A percentile compares a stretch with the other conserved stretches of the same genome.
Evolutionary conservation across 2,329 filamentous ascomycete species (phyloP).

Genomic region (Fusarium avenaceum): DNA sequence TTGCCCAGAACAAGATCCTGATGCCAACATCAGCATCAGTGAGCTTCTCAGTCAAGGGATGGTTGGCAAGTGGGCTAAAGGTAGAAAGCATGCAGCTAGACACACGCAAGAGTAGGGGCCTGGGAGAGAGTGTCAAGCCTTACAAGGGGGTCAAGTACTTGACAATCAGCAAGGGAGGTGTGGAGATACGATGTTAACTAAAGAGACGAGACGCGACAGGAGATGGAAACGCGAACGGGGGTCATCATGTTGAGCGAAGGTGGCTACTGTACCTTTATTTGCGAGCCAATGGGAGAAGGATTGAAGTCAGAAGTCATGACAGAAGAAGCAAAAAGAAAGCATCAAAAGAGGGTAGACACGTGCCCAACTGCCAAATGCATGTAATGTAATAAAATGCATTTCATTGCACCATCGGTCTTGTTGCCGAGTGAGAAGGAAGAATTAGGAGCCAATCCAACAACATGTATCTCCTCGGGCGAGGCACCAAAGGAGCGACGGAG

Average conservation of each 20-base stretch:
- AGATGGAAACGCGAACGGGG: slow-evolving; percentile 15
- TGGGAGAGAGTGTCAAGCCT: slow-evolving; percentile 90
- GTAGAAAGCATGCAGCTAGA: slow-evolving; percentile 77
- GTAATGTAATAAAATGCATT: slow-evolving; percentile 8
- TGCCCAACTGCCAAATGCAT: not conserved
- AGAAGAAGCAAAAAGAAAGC: slow-evolving; percentile 23
- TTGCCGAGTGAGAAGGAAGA: slow-evolving; percentile 33
- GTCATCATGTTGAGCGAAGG: slow-evolving; percentile 20
- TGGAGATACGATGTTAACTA: slow-evolving; percentile 71
- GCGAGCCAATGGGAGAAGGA: slow-evolving; percentile 22
- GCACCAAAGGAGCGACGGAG: slow-evolving; percentile 41
- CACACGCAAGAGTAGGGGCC: slow-evolving; percentile 83
- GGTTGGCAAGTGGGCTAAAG: slow-evolving; percentile 76
- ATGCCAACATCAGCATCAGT: slow-evolving; percentile 85
- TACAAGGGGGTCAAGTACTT: slow-evolving; percentile 99
- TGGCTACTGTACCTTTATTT: slow-evolving; percentile 5
- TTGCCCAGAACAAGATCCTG: slow-evolving; percentile 78
- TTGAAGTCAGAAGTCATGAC: slow-evolving; percentile 12
- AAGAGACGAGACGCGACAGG: slow-evolving; percentile 11
- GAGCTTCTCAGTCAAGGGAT: slow-evolving; percentile 78
- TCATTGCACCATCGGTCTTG: slow-evolving; percentile 21
- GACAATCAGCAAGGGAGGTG: slow-evolving; percentile 76
- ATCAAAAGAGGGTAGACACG: not conserved
- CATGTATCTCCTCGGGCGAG: slow-evolving; percentile 32
- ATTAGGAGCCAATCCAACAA: slow-evolving; percentile 25